Evolutionary conservation across 345 rosid species (phyloP).

Genomic region (Boechera divaricarpa): DNA sequence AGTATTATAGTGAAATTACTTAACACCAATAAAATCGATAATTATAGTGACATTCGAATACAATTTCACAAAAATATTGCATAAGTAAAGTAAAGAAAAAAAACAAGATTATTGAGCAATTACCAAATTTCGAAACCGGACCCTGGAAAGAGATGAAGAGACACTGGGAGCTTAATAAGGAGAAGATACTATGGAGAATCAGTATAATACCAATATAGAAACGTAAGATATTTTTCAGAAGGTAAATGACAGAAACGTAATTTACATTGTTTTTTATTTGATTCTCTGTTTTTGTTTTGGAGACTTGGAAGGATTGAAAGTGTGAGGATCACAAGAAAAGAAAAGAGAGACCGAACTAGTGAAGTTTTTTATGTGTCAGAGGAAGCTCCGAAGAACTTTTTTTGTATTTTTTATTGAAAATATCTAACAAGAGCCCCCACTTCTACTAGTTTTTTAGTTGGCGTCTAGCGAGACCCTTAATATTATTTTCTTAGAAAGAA

Average conservation of each 20-base stretch:
- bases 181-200: slow-evolving; percentile 32
- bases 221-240: slow-evolving; percentile 26
- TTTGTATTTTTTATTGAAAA: slow-evolving; percentile 8
- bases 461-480: slow-evolving; percentile 2
- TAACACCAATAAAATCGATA: neutral
- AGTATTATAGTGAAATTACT: neutral
- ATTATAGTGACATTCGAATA: neutral
- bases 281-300: slow-evolving; percentile 16
- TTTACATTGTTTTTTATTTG: neutral
- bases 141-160: neutral
- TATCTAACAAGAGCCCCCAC: slow-evolving; percentile 32
- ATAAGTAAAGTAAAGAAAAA: neutral
- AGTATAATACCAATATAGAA: slow-evolving; percentile 29
- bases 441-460: slow-evolving; percentile 17
- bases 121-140: slow-evolving; percentile 16
- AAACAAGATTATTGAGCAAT: neutral
- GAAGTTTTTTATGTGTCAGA: neutral
- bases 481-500: slow-evolving; percentile 11
- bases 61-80: neutral
- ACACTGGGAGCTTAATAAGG: slow-evolving; percentile 4
- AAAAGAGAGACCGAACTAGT: slow-evolving; percentile 28
- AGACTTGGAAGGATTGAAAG: slow-evolving; percentile 34
- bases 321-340: slow-evolving; percentile 41
- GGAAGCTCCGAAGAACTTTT: slow-evolving; percentile 22
- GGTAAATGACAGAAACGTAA: slow-evolving; percentile 29